Base-by-base conservation (phyloP, 805 yeast genomes). In the Candida pseudofarinosa region DNA sequence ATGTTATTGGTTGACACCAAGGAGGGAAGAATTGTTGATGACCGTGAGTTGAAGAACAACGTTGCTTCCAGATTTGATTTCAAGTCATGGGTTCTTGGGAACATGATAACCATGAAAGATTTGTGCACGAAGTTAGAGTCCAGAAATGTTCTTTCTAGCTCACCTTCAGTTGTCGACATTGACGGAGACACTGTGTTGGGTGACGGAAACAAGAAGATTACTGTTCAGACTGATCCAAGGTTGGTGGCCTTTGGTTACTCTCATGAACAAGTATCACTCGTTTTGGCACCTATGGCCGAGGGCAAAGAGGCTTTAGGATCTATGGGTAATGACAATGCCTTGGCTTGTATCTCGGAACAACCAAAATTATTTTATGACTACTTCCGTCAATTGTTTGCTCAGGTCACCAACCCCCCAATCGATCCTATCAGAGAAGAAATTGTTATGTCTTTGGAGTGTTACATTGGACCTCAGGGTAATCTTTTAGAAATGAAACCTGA, bases 401-500 rank as follows among this genome's bases (percentile, higher is more conserved):
- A 91, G 69, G 99, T 91, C 43, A 91, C 99, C 26, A 91, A 91
- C 69, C 99, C 99, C 44, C 98, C 99, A 39, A 93, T 91, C 60
- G 99, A 91, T 64, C 98, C 99, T 40, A 93, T 91, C 55, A 83
- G 98, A 65, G 99, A 91, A 71, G 83, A 84, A 46, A 87, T 91
- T 54, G 98, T 93, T 59, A 91, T 91, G 99, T 88, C 97, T 10
- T 76, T 93, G 53, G 97, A 91, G 65, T 91, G 99, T 69, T 88
- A 86, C 65, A 83, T 91, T 57, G 99, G 99, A 43, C 98, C 98
- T n/a, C 98, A 93, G 66, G 98, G 96, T 45, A 91, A 91, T 63
- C 69, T 91, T 51, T 77, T 91, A 58, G 98, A 93, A 65, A 88
- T 89, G 90, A 82, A 84, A 58, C 83, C 97, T 7, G 74, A 77